Percentiles rank a stretch among this genome's conserved stretches.
Evolutionary conservation across 2,329 filamentous ascomycete species (phyloP).

Genomic region (Dryadomyces quercivorus): DNA sequence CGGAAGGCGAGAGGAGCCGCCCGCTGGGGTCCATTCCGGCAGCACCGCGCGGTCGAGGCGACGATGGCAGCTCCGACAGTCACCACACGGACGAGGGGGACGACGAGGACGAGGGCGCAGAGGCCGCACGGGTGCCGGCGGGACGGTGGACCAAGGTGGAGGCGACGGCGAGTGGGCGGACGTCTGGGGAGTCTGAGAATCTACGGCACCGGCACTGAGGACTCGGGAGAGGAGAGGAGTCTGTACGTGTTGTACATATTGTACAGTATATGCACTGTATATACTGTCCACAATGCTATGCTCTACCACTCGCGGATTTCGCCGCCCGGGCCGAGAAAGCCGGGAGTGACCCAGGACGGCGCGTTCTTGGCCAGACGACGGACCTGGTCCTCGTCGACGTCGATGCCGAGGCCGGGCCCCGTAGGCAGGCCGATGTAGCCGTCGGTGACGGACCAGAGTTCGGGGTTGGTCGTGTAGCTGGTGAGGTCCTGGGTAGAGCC

Average conservation of each 20-base stretch:
- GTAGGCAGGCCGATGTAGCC: slow-evolving; percentile 43
- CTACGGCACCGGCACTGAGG: neutral
- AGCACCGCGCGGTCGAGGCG: neutral
- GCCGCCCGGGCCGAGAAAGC: slow-evolving; percentile 47
- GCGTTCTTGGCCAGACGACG: slow-evolving; percentile 36
- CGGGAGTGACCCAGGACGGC: slow-evolving; percentile 40
- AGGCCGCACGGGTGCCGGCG: neutral
- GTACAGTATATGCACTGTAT: too few species aligned
- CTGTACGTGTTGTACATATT: too few species aligned
- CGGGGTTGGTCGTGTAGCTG: slow-evolving; percentile 46
- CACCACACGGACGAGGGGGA: neutral
- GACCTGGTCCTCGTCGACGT: slow-evolving; percentile 51
- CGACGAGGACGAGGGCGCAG: neutral
- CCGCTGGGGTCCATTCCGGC: neutral
- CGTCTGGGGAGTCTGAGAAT: neutral
- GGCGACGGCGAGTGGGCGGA: neutral
- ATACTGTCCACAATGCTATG: too few species aligned
- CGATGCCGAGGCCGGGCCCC: slow-evolving; percentile 47
- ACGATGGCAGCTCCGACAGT: neutral
- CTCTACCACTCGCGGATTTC: slow-evolving; percentile 46
- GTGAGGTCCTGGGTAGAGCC: slow-evolving; percentile 39
- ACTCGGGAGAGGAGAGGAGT: too few species aligned
- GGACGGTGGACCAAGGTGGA: neutral
- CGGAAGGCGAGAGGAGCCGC: neutral
- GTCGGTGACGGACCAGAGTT: slow-evolving; percentile 37